Conservation (phyloP, 345 rosid species). For the Melaleuca alternifolia region DNA sequence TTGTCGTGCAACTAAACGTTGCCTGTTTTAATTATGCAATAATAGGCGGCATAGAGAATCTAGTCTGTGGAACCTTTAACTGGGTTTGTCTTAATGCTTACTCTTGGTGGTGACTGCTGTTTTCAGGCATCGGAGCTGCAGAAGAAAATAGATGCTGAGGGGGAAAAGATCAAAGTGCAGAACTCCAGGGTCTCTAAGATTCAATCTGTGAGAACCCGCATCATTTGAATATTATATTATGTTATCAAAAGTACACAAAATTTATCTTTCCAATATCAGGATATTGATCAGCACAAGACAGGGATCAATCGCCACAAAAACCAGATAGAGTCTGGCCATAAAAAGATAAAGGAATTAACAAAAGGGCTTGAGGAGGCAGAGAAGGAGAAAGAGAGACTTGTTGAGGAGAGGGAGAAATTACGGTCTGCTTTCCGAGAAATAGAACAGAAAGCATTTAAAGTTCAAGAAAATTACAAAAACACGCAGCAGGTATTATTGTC, state of each 20-base stretch:
- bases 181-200: constrained; percentile 74
- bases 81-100: background rate
- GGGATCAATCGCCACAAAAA: constrained; percentile 88
- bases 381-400: constrained; percentile 63
- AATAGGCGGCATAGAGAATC: background rate
- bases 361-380: constrained; percentile 77
- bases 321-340: constrained; percentile 76
- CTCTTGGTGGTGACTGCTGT: background rate
- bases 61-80: background rate
- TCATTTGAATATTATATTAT: background rate
- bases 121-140: constrained; percentile 75
- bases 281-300: constrained; percentile 71
- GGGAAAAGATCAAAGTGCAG: constrained; percentile 66
- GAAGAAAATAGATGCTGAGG: constrained; percentile 81
- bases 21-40: background rate
- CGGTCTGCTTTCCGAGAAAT: constrained; percentile 47
- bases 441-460: constrained; percentile 70
- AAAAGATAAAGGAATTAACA: constrained; percentile 77
- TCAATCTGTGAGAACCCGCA: constrained; percentile 56
- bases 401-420: constrained; percentile 65
- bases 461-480: constrained; percentile 75
- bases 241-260: background rate
- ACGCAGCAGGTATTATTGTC: constrained; percentile 51
- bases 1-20: background rate
- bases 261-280: constrained; percentile 24